Percentiles rank a stretch among this genome's conserved stretches.
Conservation (phyloP, 202 grass and related monocot species). For the Panicum hallii region DNA sequence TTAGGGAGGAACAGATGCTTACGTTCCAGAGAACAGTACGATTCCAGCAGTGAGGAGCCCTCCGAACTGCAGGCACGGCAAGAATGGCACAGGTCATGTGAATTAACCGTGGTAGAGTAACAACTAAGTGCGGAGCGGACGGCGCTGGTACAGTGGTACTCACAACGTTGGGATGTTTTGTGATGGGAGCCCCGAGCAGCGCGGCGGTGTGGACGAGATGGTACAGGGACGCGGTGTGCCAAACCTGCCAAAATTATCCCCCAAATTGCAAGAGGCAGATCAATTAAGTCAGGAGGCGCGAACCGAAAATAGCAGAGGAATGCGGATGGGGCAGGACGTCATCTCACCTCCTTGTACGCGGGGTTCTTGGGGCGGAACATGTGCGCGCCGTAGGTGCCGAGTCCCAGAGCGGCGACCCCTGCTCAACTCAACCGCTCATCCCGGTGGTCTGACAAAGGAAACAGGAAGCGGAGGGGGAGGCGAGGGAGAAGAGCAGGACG, state of each 20-base stretch:
- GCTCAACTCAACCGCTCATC: slow-evolving; percentile 24
- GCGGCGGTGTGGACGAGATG: slow-evolving; percentile 94
- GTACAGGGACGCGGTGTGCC: slow-evolving; percentile 91
- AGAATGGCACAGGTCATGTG: background rate
- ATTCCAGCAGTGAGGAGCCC: slow-evolving; percentile 88
- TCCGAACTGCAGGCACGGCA: slow-evolving; percentile 70
- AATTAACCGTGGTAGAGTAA: background rate
- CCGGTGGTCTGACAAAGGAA: slow-evolving; percentile 20
- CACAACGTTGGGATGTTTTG: slow-evolving; percentile 76
- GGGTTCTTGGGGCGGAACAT: slow-evolving; percentile 78
- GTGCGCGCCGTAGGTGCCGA: slow-evolving; percentile 86
- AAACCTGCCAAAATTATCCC: slow-evolving; percentile 52
- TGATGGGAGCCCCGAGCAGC: slow-evolving; percentile 82
- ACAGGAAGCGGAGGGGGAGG: background rate
- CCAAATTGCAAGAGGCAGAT: slow-evolving; percentile 19
- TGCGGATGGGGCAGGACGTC: background rate
- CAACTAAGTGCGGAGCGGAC: background rate
- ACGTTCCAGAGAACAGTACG: slow-evolving; percentile 97
- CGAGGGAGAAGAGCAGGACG: background rate
- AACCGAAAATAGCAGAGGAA: background rate
- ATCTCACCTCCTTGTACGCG: slow-evolving; percentile 69
- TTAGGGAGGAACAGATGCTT: slow-evolving; percentile 15
- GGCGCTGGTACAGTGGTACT: slow-evolving; percentile 3
- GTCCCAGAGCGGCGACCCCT: slow-evolving; percentile 86
- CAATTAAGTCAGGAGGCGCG: background rate